Base-by-base conservation (phyloP, 768 basidiomycete genomes). In the Calocybe gangraenosa region DNA sequence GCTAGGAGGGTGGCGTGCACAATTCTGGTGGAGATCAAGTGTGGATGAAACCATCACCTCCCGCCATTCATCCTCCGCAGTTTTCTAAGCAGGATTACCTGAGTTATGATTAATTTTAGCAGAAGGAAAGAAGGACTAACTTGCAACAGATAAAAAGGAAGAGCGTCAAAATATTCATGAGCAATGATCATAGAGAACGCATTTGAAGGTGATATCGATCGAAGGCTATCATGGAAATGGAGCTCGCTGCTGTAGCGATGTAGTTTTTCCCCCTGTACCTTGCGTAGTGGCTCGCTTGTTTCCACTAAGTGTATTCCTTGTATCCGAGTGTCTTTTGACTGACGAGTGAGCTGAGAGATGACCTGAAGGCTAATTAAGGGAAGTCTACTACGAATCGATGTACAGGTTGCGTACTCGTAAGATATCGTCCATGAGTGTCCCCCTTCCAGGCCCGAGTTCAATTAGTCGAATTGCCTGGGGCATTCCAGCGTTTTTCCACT, bases 101-200 rank as follows among this genome's bases (percentile, higher is more conserved):
- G 3, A 46, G 38, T 19, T 13, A 23, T 7, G 19, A 38, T 6
- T 31, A 22, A 23, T 14, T 33, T 37, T 11, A 17, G 25, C n/a
- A 4, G 37, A 31, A 37, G 32, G 4, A 33, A 10, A 1, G 15
- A 17, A 15, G 21, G 15, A 59, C 71, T 9, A 52, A 92, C 93
- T 72, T 95, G 82, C 30, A 98, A 68, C 30, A 93, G 69, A 62
- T 96, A 90, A 37, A 97, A 82, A 0, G 96, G 95, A 35, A 99
- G 72, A 0, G 94, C 94, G 60, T 98, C 96, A 51, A 99, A 98
- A 66, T 98, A 95, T 59, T 98, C 96, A 63, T 99, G 94, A 0
- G 96, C 96, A 13, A 97, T 68, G 18, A 96, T 62, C 71, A 96
- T 81, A 0, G 92, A 93, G 62, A 83, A 97, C 40, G 63, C 60